Base-by-base conservation (phyloP, 2,329 filamentous ascomycete species). In the Diaporthe batatas region DNA sequence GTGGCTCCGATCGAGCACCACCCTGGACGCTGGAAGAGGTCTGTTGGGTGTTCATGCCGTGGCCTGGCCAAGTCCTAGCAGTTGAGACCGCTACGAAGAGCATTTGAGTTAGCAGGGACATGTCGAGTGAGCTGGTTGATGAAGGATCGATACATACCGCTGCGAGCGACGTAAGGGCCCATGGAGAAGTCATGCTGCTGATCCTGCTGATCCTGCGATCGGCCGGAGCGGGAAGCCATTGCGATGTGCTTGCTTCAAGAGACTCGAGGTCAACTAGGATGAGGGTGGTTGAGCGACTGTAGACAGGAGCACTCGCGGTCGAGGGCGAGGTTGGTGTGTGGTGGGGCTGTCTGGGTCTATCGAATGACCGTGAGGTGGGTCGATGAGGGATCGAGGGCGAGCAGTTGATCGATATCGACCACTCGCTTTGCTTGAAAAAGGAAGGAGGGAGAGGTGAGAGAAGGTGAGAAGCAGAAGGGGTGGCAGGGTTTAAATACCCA, bases 171-270 rank as follows among this genome's bases (percentile, higher is more conserved):
- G 12, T n/a, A 25, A 7, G n/a, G 12, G 7, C 23, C 14, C 6
- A 14, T 11, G 6, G 4, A 16, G 14, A 2, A 6, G 5, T 6
- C 36, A 18, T 6, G 36, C 23, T 44, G 57, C 23, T 59, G n/a
- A 12, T 59, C n/a, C 14, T 42, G 36, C 14, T 42, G n/a, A 6
- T 36, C 14, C 36, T 44, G 12, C 14, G 6, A 2, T 14, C 42
- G 23, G 18, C 12, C 10, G 23, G 2, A 44, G 1, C 10, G n/a
- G 6, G 34, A 59, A 44, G 57, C 5, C 57, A 59, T 59, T 2
- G 1, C 25, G 55, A 58, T 2, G 0, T 14, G 5, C 0, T 1
- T 11, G 6, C 3, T 3, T 59, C 23, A 29, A 14, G 25, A 36
- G 32, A 36, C 18, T 47, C 39, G 39, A n/a, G 8, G 7, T 8